phyloP scores from a whole-genome alignment of 768 basidiomycete species.

The Exidia glandulosa region DNA sequence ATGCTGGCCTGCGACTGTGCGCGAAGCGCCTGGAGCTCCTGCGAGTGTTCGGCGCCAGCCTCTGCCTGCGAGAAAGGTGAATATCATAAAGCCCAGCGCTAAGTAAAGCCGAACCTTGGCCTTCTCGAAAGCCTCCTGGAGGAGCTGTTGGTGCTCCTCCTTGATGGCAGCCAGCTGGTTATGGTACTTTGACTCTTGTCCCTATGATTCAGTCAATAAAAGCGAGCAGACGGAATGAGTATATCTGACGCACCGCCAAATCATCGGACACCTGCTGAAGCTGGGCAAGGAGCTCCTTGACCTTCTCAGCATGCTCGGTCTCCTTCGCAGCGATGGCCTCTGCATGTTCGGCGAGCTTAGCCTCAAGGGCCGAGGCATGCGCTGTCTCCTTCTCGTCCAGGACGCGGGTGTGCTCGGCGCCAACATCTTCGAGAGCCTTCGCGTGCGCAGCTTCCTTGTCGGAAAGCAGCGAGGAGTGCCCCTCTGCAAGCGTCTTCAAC shows the following conservation, averaged over 20 bases:
- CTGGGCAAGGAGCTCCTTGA: constrained; percentile 45
- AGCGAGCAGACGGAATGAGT: not conserved
- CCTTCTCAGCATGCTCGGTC: constrained; percentile 41
- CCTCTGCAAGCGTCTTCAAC: constrained; percentile 33
- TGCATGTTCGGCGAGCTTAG: not conserved
- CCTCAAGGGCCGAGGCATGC: constrained; percentile 3
- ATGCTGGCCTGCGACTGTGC: constrained; percentile 52
- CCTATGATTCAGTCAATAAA: constrained; percentile 26
- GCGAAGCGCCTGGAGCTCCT: constrained; percentile 64
- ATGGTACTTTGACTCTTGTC: constrained; percentile 57
- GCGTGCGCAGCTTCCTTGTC: not conserved
- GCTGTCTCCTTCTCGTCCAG: not conserved
- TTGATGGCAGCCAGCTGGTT: constrained; percentile 42
- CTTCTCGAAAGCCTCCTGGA: constrained; percentile 50
- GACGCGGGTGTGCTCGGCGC: not conserved
- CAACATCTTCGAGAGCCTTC: not conserved
- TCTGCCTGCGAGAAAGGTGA: constrained; percentile 36
- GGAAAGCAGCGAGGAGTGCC: constrained; percentile 33
- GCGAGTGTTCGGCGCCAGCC: constrained; percentile 54
- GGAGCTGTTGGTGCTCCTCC: constrained; percentile 8
- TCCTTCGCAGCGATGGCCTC: constrained; percentile 14
- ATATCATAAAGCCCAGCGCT: not conserved
- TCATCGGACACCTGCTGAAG: constrained; percentile 38
- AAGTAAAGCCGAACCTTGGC: constrained; percentile 48
- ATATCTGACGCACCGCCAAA: not conserved